phyloP scores from a whole-genome alignment of 2,329 filamentous ascomycete species.

The Colletotrichum sp. region DNA sequence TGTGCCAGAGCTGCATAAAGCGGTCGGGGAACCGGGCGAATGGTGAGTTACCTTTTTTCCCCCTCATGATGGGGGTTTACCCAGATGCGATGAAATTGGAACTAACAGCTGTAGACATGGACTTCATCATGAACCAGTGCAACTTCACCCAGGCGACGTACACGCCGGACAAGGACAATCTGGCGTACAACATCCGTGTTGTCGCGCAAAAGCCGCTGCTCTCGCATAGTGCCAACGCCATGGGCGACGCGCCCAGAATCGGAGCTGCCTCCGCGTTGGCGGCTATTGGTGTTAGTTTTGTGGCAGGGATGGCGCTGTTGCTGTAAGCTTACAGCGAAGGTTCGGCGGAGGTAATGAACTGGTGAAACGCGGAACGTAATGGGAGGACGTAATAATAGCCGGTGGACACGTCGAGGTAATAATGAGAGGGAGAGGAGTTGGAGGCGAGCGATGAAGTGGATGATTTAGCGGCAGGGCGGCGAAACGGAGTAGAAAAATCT shows the following conservation, averaged over 20 bases:
- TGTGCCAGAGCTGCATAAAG: conserved; percentile 43
- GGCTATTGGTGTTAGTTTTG: neutral
- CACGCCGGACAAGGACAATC: conserved; percentile 31
- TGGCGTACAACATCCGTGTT: conserved; percentile 38
- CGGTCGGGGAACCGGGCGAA: conserved; percentile 33
- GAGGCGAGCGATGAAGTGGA: neutral
- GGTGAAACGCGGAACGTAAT: neutral
- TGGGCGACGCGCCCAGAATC: neutral
- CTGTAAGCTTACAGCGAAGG: neutral
- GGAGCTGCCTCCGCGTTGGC: neutral
- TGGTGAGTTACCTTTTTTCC: conserved; percentile 29
- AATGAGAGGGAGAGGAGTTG: neutral
- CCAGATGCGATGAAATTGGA: too few species aligned
- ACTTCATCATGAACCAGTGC: conserved; percentile 39
- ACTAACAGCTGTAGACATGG: conserved; percentile 32
- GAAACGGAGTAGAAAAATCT: neutral
- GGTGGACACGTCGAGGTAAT: neutral
- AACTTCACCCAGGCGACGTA: conserved; percentile 36
- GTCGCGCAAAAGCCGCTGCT: conserved; percentile 32
- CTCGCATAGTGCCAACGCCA: neutral
- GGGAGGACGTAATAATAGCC: neutral
- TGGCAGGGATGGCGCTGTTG: conserved; percentile 4
- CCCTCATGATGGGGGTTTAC: neutral
- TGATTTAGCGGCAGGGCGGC: neutral
- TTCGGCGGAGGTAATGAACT: neutral